Percentiles rank a stretch among this genome's conserved stretches.
These are phyloP conservation scores for Apiospora arundinis DNA, from an alignment of 2,329 filamentous ascomycete species.

Conservation along the genomic window DNA sequence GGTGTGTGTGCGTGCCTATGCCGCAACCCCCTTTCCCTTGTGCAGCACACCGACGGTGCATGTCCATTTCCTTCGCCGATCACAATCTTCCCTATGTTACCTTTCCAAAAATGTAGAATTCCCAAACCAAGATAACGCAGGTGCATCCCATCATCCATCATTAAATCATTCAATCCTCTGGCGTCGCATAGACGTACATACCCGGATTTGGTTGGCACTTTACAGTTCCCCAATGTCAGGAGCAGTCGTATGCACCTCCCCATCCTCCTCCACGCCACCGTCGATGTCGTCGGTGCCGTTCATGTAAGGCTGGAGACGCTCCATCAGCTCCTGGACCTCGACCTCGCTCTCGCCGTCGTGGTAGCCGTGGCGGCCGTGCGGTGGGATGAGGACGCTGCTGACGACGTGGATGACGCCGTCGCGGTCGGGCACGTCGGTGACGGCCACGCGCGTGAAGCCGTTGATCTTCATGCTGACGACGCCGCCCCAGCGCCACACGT, in stretches of 20 bases:
- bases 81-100: not conserved
- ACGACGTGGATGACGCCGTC: conserved; percentile 87
- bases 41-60: not conserved
- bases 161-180: not conserved
- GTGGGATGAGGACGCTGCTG: conserved; percentile 76
- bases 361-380: conserved; percentile 56
- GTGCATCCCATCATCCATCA: not conserved
- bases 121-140: not conserved
- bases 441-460: conserved; percentile 67
- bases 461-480: conserved; percentile 79
- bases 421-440: conserved; percentile 73
- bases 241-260: not conserved
- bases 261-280: not conserved
- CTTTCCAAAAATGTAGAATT: not conserved
- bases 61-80: conserved; percentile 1
- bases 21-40: not conserved
- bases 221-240: not conserved
- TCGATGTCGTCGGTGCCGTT: not conserved
- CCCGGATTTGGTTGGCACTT: too few relatives aligned
- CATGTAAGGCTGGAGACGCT: conserved; percentile 49
- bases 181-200: too few relatives aligned
- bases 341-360: conserved; percentile 55
- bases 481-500: conserved; percentile 72
- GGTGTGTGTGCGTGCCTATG: not conserved
- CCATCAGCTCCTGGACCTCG: conserved; percentile 65